phyloP scores from a whole-genome alignment of 345 rosid species.

The Geranium rotundifolium region DNA sequence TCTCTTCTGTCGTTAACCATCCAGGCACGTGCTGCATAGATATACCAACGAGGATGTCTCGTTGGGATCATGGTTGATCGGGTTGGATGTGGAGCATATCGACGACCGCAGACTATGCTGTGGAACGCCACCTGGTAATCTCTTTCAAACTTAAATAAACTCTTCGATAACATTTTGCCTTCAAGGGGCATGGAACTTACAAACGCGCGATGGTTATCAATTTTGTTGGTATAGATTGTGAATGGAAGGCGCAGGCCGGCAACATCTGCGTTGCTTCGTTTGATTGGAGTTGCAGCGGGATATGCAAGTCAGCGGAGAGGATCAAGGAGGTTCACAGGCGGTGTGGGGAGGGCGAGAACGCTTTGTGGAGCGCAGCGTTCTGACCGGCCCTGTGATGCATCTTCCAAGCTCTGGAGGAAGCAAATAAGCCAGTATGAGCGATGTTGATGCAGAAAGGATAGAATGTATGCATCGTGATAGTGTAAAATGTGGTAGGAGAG shows the following conservation, averaged over 20 bases:
- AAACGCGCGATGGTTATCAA: too few relatives aligned
- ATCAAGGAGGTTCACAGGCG: conserved; percentile 80
- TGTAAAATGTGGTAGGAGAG: conserved; percentile 8
- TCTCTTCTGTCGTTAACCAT: conserved; percentile 13
- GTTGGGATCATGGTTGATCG: conserved; percentile 92
- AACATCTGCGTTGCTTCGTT: conserved; percentile 82
- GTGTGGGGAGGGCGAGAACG: conserved; percentile 80
- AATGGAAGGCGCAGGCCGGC: conserved; percentile 97
- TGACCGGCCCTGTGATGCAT: conserved; percentile 18
- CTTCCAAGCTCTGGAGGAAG: conserved; percentile 31
- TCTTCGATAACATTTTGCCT: not conserved
- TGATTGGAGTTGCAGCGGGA: conserved; percentile 85
- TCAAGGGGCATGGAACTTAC: too few relatives aligned
- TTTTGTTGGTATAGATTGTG: conserved; percentile 50
- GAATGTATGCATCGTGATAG: not conserved
- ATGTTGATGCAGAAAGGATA: conserved; percentile 2
- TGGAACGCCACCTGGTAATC: conserved; percentile 87
- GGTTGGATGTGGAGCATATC: conserved; percentile 86
- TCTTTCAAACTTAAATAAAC: not conserved
- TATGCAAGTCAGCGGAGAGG: conserved; percentile 78
- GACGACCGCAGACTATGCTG: conserved; percentile 97
- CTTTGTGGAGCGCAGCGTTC: conserved; percentile 58
- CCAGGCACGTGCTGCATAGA: conserved; percentile 78
- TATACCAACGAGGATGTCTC: conserved; percentile 93
- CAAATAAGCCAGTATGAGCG: not conserved